Evolutionary conservation across 257 asterid genomes (phyloP).

Genomic region (Avicennia marina): DNA sequence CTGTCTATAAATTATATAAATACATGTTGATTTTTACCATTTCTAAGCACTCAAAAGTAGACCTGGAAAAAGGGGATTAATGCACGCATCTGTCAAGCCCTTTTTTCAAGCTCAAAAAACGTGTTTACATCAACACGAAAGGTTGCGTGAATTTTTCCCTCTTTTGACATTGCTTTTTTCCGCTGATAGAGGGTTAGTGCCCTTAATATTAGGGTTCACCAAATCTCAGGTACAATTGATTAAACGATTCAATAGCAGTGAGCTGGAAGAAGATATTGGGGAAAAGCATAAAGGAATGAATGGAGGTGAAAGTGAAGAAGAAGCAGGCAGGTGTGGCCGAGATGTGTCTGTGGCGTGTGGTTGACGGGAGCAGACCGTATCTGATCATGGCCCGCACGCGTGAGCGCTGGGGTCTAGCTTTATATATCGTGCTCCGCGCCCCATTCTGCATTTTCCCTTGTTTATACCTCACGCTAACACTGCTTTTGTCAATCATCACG

Average conservation of each 20-base stretch:
- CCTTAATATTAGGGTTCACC: no score
- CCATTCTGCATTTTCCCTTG: slow-evolving; percentile 11
- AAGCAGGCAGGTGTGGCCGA: slow-evolving; percentile 25
- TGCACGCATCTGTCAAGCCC: neutral
- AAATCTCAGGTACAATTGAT: no score
- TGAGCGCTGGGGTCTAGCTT: slow-evolving; percentile 28
- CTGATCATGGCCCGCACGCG: slow-evolving; percentile 40
- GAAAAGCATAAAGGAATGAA: no score
- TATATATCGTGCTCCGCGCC: slow-evolving; percentile 44
- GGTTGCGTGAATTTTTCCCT: slow-evolving; percentile 1
- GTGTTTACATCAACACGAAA: slow-evolving; percentile 16
- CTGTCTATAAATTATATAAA: neutral
- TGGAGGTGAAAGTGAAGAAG: no score
- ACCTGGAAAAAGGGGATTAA: slow-evolving; percentile 1
- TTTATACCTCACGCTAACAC: slow-evolving; percentile 37
- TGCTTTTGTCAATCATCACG: slow-evolving; percentile 24
- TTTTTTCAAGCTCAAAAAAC: slow-evolving; percentile 4
- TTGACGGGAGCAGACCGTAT: slow-evolving; percentile 38
- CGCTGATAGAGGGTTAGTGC: slow-evolving; percentile 32
- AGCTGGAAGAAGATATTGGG: no score
- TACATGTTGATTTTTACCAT: slow-evolving; percentile 17
- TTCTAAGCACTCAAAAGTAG: slow-evolving; percentile 23
- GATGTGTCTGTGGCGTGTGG: slow-evolving; percentile 38
- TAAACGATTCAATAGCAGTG: no score
- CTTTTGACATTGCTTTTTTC: slow-evolving; percentile 11